These are phyloP conservation scores for Penicillium cosmopolitanum DNA, from an alignment of 495 filamentous ascomycete species.

Conservation along the genomic window DNA sequence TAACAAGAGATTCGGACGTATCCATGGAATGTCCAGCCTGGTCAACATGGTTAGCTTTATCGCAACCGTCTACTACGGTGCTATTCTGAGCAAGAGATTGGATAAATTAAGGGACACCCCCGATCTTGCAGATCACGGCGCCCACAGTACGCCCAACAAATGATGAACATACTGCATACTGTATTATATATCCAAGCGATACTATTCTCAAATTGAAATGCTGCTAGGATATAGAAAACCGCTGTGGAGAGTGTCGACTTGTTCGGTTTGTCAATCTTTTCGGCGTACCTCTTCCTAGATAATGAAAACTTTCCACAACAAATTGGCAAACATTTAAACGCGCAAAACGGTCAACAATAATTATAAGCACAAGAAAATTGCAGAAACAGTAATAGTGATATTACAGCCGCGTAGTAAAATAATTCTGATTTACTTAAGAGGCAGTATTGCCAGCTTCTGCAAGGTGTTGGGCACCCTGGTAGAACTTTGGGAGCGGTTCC, in stretches of 20 bases:
- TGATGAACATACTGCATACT: too few relatives aligned
- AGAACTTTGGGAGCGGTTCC: slow-evolving; percentile 48
- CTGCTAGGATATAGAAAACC: too few relatives aligned
- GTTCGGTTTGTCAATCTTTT: too few relatives aligned
- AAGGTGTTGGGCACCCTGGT: slow-evolving; percentile 39
- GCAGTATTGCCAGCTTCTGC: slow-evolving; percentile 37
- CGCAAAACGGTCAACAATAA: too few relatives aligned
- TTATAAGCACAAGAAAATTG: not conserved
- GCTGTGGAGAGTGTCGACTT: too few relatives aligned
- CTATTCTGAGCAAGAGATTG: slow-evolving; percentile 64
- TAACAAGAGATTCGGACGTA: slow-evolving; percentile 75
- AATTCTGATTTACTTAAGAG: not conserved
- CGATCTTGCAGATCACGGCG: not conserved
- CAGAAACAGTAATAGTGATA: not conserved
- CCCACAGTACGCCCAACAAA: too few relatives aligned
- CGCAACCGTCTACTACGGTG: slow-evolving; percentile 72
- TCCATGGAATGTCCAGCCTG: slow-evolving; percentile 79
- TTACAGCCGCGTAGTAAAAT: not conserved
- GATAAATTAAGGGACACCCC: slow-evolving; percentile 20
- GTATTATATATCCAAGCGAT: too few relatives aligned
- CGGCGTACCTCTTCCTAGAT: too few relatives aligned
- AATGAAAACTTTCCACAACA: too few relatives aligned
- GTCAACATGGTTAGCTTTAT: slow-evolving; percentile 72
- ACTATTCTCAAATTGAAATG: too few relatives aligned
- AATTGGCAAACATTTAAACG: too few relatives aligned